These are phyloP conservation scores for Triglochin maritima DNA, from an alignment of 106 monocot species.

Conservation along the genomic window DNA sequence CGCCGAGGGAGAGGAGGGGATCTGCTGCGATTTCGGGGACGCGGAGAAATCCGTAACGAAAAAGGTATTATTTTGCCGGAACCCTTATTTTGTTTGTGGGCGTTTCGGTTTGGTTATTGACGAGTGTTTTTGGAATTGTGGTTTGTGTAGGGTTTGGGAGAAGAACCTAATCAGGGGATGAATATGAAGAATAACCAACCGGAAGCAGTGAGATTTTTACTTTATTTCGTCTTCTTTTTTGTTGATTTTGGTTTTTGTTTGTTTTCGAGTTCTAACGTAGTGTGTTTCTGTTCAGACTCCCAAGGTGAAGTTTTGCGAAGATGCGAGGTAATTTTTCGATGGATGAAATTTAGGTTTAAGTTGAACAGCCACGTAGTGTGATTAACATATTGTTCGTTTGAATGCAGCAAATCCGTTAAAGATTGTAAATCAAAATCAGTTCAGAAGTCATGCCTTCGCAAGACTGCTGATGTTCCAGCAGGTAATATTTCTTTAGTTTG, in stretches of 20 bases:
- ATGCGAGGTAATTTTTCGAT: not conserved
- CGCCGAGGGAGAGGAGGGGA: not conserved
- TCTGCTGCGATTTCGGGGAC: slow-evolving; percentile 14
- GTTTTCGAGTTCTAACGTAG: not conserved
- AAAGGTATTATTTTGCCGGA: not conserved
- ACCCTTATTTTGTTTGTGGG: not conserved
- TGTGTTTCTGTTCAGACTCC: slow-evolving; percentile 12
- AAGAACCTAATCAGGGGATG: not conserved
- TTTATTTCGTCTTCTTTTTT: not conserved
- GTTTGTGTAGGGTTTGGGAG: slow-evolving; percentile 2
- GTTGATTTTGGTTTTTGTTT: not conserved
- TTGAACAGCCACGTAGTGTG: not conserved
- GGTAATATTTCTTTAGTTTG: slow-evolving; percentile 1
- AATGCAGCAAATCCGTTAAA: not conserved
- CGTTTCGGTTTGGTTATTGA: not conserved
- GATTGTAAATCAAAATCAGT: not conserved
- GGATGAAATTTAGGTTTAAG: not conserved
- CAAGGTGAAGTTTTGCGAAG: slow-evolving; percentile 13
- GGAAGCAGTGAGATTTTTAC: slow-evolving; percentile 2
- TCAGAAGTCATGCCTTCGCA: not conserved
- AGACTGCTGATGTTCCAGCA: not conserved
- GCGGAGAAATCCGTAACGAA: slow-evolving; percentile 3
- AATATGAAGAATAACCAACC: no score
- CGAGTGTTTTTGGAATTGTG: not conserved
- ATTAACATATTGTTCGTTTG: not conserved